Evolutionary conservation across 2,329 filamentous ascomycete species (phyloP).

Genomic region (Apiospora phragmitis): DNA sequence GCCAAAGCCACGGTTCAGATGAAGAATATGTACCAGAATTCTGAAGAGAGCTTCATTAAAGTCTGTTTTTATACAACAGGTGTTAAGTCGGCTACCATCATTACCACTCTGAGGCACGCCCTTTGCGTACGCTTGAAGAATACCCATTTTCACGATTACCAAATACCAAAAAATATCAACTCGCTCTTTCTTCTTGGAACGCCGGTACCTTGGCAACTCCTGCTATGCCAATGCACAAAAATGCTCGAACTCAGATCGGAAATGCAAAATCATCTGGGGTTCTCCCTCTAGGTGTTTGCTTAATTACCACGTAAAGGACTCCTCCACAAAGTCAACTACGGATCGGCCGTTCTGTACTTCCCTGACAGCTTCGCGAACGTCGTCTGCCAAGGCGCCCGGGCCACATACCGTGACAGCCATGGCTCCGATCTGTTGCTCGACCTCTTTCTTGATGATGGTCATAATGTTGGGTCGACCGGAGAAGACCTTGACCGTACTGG

Average conservation of each 20-base stretch:
- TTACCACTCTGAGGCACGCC: neutral
- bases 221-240: neutral
- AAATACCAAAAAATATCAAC: slow-evolving; percentile 3
- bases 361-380: slow-evolving; percentile 70
- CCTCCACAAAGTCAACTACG: slow-evolving; percentile 74
- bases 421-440: slow-evolving; percentile 78
- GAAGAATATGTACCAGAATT: slow-evolving; percentile 5
- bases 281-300: neutral
- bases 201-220: slow-evolving; percentile 1
- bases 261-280: neutral
- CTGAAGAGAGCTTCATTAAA: slow-evolving; percentile 3
- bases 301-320: slow-evolving; percentile 67
- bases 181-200: neutral
- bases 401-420: slow-evolving; percentile 86
- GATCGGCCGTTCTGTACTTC: slow-evolving; percentile 58
- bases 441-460: slow-evolving; percentile 78
- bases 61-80: neutral
- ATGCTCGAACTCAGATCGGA: neutral
- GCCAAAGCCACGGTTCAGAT: slow-evolving; percentile 1
- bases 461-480: slow-evolving; percentile 84
- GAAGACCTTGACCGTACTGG: slow-evolving; percentile 84
- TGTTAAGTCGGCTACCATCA: neutral
- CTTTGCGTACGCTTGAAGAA: neutral
- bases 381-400: slow-evolving; percentile 72
- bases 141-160: neutral